These are phyloP conservation scores for Crithidia bombi DNA, from an alignment of 208 protist genomes.

Conservation along the genomic window DNA sequence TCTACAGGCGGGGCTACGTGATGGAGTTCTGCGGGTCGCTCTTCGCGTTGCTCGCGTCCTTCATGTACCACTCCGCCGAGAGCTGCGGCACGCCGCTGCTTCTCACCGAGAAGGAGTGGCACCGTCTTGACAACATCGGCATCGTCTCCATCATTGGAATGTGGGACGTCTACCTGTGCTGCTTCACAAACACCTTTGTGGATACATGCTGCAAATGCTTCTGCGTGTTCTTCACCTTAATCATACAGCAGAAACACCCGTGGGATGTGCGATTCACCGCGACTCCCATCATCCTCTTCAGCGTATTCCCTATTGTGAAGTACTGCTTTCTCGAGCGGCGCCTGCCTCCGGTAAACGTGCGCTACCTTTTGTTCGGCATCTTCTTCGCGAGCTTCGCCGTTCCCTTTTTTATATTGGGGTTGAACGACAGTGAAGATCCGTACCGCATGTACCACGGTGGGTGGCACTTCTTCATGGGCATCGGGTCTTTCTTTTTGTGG, in stretches of 20 bases:
- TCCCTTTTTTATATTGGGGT: conserved; percentile 61
- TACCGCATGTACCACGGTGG: conserved; percentile 78
- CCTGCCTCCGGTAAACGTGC: conserved; percentile 21
- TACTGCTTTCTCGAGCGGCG: conserved; percentile 41
- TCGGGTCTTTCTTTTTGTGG: conserved; percentile 64
- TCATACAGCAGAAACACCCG: conserved; percentile 69
- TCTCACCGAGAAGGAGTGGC: conserved; percentile 70
- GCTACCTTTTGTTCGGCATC: conserved; percentile 29
- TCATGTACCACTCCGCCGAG: conserved; percentile 83
- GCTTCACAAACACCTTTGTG: conserved; percentile 40
- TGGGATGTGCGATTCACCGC: conserved; percentile 72
- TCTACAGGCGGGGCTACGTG: conserved; percentile 48
- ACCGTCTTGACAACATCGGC: conserved; percentile 78
- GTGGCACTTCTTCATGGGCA: conserved; percentile 75
- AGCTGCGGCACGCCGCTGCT: conserved; percentile 56
- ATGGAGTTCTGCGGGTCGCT: conserved; percentile 56
- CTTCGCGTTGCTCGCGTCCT: conserved; percentile 62
- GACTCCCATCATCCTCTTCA: conserved; percentile 51
- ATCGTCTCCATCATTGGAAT: conserved; percentile 56
- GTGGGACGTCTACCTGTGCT: conserved; percentile 51
- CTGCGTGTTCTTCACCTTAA: conserved; percentile 53
- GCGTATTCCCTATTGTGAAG: conserved; percentile 51
- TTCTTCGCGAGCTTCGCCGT: conserved; percentile 36
- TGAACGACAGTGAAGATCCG: conserved; percentile 62
- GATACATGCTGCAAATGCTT: conserved; percentile 58